phyloP scores from a whole-genome alignment of 2,329 filamentous ascomycete genomes.

The Fusarium austroafricanum region DNA sequence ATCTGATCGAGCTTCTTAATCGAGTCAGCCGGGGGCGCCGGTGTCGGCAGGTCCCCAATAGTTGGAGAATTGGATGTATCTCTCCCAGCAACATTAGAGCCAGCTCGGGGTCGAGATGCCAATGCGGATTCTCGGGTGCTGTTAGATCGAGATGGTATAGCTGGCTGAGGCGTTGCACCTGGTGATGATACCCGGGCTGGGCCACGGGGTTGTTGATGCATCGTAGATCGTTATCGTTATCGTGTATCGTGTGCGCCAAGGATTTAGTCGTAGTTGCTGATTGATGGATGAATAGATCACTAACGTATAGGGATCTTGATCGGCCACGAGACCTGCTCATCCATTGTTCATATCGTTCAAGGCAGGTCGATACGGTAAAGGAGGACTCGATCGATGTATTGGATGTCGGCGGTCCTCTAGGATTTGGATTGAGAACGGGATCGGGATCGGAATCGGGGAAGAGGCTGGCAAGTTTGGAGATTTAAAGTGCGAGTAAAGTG shows the following conservation, averaged over 20 bases:
- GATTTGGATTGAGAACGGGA: not conserved
- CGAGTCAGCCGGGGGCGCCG: conserved; percentile 71
- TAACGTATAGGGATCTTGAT: conserved; percentile 48
- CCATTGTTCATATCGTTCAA: conserved; percentile 49
- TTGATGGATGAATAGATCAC: conserved; percentile 42
- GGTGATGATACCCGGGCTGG: conserved; percentile 79
- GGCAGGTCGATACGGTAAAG: conserved; percentile 14
- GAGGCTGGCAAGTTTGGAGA: conserved; percentile 17
- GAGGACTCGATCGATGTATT: conserved; percentile 15
- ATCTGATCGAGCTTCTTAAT: conserved; percentile 90
- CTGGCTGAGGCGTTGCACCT: conserved; percentile 74
- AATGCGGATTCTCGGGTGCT: conserved; percentile 74
- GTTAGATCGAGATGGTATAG: conserved; percentile 76
- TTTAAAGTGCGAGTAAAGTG: conserved; percentile 31
- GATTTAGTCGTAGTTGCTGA: conserved; percentile 6
- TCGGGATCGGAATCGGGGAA: conserved; percentile 10
- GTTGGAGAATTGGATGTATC: conserved; percentile 62
- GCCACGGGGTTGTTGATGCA: conserved; percentile 91
- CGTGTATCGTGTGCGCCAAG: conserved; percentile 14
- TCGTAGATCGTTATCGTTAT: conserved; percentile 52
- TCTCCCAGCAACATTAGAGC: conserved; percentile 57
- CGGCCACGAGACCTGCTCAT: conserved; percentile 50
- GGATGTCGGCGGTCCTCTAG: conserved; percentile 15
- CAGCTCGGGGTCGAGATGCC: conserved; percentile 56
- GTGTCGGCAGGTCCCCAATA: conserved; percentile 56